These are phyloP conservation scores for Hypoxylon cercidicola DNA, from an alignment of 495 filamentous ascomycete species.

Conservation along the genomic window DNA sequence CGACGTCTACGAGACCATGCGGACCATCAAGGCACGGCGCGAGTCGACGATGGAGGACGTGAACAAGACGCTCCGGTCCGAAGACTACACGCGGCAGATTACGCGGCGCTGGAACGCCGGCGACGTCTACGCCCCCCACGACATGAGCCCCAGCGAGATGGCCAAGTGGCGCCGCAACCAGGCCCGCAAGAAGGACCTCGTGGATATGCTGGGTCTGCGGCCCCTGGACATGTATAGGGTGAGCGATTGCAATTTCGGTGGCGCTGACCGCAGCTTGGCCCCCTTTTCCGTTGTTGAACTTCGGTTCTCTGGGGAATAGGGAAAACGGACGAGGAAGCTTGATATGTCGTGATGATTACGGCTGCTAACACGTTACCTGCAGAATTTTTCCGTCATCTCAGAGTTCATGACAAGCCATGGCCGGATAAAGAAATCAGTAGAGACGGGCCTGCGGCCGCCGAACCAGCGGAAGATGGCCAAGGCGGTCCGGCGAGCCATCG, in stretches of 20 bases:
- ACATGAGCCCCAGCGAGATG: constrained; percentile 81
- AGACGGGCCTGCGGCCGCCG: constrained; percentile 83
- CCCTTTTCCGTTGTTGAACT: constrained; percentile 1
- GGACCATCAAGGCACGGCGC: constrained; percentile 36
- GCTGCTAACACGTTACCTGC: constrained; percentile 7
- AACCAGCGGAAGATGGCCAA: constrained; percentile 95
- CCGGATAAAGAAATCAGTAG: constrained; percentile 76
- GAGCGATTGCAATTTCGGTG: constrained; percentile 37
- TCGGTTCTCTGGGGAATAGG: constrained; percentile 1
- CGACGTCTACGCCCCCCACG: constrained; percentile 91
- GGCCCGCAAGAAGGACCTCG: constrained; percentile 69
- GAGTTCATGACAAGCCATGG: constrained; percentile 89
- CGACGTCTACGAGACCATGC: constrained; percentile 26
- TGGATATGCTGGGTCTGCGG: constrained; percentile 83
- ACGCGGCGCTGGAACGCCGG: constrained; percentile 73
- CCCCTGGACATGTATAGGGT: constrained; percentile 89
- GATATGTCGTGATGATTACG: background rate
- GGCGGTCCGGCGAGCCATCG: constrained; percentile 87
- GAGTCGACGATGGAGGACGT: constrained; percentile 42
- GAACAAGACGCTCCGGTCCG: constrained; percentile 31
- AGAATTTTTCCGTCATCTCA: constrained; percentile 95
- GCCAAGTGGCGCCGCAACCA: constrained; percentile 63
- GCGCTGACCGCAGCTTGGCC: background rate
- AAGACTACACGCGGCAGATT: constrained; percentile 55
- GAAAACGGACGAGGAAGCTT: constrained; percentile 3